Percentiles rank a stretch among this genome's conserved stretches.
Evolutionary conservation across 2,329 filamentous ascomycete genomes (phyloP).

Genomic region (Cyclaneusma minus): DNA sequence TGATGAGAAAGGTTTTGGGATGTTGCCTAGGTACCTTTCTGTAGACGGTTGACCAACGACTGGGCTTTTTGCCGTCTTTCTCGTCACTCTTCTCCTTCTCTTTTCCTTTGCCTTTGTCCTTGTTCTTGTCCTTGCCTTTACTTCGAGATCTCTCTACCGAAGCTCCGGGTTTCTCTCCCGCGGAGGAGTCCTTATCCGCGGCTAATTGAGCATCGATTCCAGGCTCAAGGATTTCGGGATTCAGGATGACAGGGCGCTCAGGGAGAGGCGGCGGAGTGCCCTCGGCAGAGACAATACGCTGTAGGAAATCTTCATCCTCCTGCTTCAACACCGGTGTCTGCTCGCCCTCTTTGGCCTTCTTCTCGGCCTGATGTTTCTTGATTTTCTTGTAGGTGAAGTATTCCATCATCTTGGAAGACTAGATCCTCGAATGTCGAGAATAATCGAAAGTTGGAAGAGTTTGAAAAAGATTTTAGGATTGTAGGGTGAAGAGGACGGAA

Average conservation of each 20-base stretch:
- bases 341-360: conserved; percentile 17
- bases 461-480: too few species aligned
- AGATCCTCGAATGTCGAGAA: too few species aligned
- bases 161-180: conserved; percentile 8
- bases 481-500: too few species aligned
- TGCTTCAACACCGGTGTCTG: conserved; percentile 31
- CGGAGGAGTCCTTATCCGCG: conserved; percentile 31
- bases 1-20: conserved; percentile 1
- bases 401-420: conserved; percentile 35
- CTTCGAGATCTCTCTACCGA: conserved; percentile 6
- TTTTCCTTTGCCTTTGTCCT: conserved; percentile 17
- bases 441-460: too few species aligned
- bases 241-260: conserved; percentile 8
- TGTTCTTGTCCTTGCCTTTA: conserved; percentile 16
- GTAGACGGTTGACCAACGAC: conserved; percentile 24
- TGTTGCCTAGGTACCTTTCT: conserved; percentile 2
- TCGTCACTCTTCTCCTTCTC: conserved; percentile 16
- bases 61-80: conserved; percentile 19
- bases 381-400: conserved; percentile 47
- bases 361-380: conserved; percentile 41
- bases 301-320: conserved; percentile 43
- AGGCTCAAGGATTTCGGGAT: conserved; percentile 5
- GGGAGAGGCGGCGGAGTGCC: conserved; percentile 37
- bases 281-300: conserved; percentile 33
- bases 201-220: conserved; percentile 18